These are phyloP conservation scores for Geoglossum cookeanum DNA, from an alignment of 2,329 filamentous ascomycete genomes.

Conservation along the genomic window DNA sequence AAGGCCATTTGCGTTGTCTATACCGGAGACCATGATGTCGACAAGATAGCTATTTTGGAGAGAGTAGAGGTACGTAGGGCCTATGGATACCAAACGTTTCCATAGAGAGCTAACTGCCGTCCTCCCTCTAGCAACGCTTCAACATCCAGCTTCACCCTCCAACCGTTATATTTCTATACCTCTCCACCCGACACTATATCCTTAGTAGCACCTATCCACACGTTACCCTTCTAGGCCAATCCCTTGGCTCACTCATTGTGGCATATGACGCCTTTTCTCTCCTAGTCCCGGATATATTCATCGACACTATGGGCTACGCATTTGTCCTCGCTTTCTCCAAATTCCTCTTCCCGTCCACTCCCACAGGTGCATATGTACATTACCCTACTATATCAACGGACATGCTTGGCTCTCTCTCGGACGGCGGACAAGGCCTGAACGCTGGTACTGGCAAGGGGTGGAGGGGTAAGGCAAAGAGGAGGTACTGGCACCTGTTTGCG, in stretches of 20 bases:
- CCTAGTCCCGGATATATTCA: conserved; percentile 77
- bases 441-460: conserved; percentile 60
- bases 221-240: conserved; percentile 89
- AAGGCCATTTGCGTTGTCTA: conserved; percentile 82
- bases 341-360: conserved; percentile 58
- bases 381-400: conserved; percentile 97
- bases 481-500: conserved; percentile 80
- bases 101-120: conserved; percentile 7
- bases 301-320: conserved; percentile 97
- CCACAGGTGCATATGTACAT: conserved; percentile 87
- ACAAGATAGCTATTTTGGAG: conserved; percentile 58
- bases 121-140: conserved; percentile 49
- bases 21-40: conserved; percentile 80
- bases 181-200: conserved; percentile 72
- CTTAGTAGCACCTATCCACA: conserved; percentile 73
- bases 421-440: conserved; percentile 53
- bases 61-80: conserved; percentile 43
- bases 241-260: conserved; percentile 67
- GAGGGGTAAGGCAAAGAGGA: conserved; percentile 51
- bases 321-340: conserved; percentile 73
- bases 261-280: conserved; percentile 88
- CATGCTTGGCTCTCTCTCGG: conserved; percentile 73
- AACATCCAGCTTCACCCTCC: conserved; percentile 77
- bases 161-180: conserved; percentile 73
- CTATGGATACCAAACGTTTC: no score